Evolutionary conservation across 2,329 filamentous ascomycete species (phyloP).

Genomic region (Claviceps quebecensis): DNA sequence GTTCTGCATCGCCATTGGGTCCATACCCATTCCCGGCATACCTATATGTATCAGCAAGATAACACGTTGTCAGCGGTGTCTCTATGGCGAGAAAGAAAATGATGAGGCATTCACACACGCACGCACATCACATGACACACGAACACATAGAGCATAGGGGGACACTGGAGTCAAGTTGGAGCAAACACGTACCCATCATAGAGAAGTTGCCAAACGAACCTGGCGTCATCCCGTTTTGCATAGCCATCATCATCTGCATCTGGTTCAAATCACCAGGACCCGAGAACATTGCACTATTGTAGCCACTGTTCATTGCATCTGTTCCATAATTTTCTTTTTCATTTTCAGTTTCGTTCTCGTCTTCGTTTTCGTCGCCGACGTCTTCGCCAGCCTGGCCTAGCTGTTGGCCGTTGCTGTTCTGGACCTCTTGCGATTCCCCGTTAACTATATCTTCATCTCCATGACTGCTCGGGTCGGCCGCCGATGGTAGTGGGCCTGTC

Average conservation of each 20-base stretch:
- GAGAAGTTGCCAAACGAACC: conserved; percentile 45
- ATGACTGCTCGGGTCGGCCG: background rate
- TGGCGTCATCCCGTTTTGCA: conserved; percentile 53
- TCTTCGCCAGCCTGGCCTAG: conserved; percentile 8
- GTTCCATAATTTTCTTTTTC: conserved; percentile 20
- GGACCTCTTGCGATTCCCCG: background rate
- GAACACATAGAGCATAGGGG: too few species aligned
- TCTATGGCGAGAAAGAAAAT: background rate
- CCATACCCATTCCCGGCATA: conserved; percentile 77
- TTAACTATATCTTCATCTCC: conserved; percentile 2
- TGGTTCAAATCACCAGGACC: conserved; percentile 55
- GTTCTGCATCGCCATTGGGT: conserved; percentile 60
- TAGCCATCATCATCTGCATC: conserved; percentile 70
- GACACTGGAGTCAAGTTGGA: background rate
- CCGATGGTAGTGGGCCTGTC: background rate
- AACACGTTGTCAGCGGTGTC: conserved; percentile 5
- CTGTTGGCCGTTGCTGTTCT: background rate
- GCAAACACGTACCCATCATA: conserved; percentile 67
- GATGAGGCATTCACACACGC: background rate
- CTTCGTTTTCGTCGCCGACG: conserved; percentile 12
- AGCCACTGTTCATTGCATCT: conserved; percentile 30
- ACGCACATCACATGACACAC: too few species aligned
- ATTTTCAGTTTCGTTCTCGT: conserved; percentile 14
- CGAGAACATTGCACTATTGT: conserved; percentile 43
- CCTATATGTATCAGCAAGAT: conserved; percentile 30